A percentile compares a stretch with the other conserved stretches of the same genome.
Evolutionary conservation across 768 basidiomycete species (phyloP).

Genomic region (Russula emetica): DNA sequence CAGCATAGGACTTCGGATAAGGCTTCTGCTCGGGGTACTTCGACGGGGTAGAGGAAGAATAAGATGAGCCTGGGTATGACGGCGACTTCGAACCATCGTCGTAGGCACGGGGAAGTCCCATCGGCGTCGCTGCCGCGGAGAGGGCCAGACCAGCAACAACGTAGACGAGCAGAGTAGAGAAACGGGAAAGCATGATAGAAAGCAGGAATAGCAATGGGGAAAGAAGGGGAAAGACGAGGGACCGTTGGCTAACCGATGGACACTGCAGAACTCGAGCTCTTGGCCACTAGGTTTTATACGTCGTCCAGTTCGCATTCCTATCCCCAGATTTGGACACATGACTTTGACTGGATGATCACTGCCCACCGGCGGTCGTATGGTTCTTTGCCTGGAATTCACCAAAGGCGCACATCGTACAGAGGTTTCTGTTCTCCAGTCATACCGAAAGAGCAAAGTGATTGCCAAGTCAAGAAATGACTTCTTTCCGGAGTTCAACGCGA

Average conservation of each 20-base stretch:
- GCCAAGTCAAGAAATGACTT: not conserved
- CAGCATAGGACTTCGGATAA: not conserved
- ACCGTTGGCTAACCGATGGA: conserved; percentile 22
- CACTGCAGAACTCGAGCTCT: conserved; percentile 13
- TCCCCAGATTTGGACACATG: not conserved
- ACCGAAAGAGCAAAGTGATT: not conserved
- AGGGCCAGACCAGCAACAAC: conserved; percentile 18
- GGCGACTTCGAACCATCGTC: conserved; percentile 8
- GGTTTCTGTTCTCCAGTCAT: not conserved
- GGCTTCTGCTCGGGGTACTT: conserved; percentile 4
- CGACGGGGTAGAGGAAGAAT: not conserved
- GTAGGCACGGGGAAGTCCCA: conserved; percentile 1
- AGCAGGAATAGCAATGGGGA: conserved; percentile 17
- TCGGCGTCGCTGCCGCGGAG: conserved; percentile 15
- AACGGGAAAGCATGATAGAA: conserved; percentile 23
- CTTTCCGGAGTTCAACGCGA: not conserved
- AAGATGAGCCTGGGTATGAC: conserved; percentile 5
- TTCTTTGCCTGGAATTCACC: not conserved
- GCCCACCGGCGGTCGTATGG: not conserved
- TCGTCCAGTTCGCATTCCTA: conserved; percentile 7
- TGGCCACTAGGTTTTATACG: conserved; percentile 8
- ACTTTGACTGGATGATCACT: not conserved
- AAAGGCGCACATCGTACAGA: not conserved
- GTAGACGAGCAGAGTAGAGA: conserved; percentile 18
- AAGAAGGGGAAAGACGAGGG: not conserved